Evolutionary conservation across 129 eudicot genomes (phyloP).

Genomic region (Dittrichia graveolens): DNA sequence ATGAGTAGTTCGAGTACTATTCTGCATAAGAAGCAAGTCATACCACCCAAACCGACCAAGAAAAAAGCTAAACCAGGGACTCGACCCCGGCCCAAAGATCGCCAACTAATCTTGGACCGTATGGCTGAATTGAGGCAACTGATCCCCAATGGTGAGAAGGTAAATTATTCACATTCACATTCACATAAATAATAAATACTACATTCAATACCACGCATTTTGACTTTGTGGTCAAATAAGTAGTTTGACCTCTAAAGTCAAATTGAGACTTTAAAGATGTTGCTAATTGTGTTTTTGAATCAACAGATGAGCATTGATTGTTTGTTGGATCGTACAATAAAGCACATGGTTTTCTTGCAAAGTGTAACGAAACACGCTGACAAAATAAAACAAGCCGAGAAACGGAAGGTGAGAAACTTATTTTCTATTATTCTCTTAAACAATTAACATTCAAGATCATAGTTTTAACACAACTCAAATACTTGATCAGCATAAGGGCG

Average conservation of each 20-base stretch:
- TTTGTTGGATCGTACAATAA: constrained; percentile 82
- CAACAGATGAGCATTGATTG: constrained; percentile 86
- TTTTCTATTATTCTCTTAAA: neutral
- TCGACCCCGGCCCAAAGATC: constrained; percentile 88
- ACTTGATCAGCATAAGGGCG: constrained; percentile 24
- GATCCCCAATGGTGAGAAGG: constrained; percentile 93
- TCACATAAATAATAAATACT: neutral
- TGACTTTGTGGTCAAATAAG: constrained; percentile 20
- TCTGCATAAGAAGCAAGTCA: constrained; percentile 43
- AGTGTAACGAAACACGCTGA: constrained; percentile 66
- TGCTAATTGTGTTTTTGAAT: constrained; percentile 7
- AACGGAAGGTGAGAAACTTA: constrained; percentile 49
- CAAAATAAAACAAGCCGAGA: constrained; percentile 47
- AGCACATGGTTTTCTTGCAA: constrained; percentile 91
- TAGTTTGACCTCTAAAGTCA: constrained; percentile 18
- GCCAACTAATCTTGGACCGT: constrained; percentile 86
- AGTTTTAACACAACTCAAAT: neutral
- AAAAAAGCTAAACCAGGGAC: constrained; percentile 83
- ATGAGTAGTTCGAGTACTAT: constrained; percentile 43
- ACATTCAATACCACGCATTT: neutral
- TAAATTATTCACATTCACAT: constrained; percentile 19
- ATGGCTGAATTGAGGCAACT: constrained; percentile 83
- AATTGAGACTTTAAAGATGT: neutral
- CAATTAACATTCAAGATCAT: neutral
- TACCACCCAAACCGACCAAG: constrained; percentile 52